A percentile compares a stretch with the other conserved stretches of the same genome.
These are phyloP conservation scores for Daldinia bambusicola DNA, from an alignment of 495 filamentous ascomycete genomes.

Conservation along the genomic window DNA sequence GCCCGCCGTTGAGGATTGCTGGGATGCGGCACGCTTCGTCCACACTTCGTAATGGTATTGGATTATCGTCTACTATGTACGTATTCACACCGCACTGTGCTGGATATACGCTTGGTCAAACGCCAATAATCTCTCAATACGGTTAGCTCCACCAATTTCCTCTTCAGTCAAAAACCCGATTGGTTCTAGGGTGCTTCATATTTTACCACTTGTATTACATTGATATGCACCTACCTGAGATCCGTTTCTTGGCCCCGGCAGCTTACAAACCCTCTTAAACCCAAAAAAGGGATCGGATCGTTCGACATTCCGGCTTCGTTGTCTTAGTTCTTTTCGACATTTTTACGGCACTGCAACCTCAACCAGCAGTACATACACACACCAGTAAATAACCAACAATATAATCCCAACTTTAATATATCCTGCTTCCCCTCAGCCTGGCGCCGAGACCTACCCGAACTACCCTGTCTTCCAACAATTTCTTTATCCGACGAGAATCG, in stretches of 20 bases:
- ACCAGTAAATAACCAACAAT: no score
- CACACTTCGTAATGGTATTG: not conserved
- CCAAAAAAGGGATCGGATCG: conserved; percentile 38
- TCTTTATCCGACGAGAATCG: conserved; percentile 9
- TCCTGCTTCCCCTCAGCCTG: conserved; percentile 30
- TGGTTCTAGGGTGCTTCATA: conserved; percentile 30
- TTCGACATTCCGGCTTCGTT: conserved; percentile 36
- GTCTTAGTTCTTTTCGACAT: conserved; percentile 28
- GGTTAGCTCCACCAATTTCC: conserved; percentile 1
- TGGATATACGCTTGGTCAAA: conserved; percentile 14
- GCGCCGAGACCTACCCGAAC: conserved; percentile 25
- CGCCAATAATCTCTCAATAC: conserved; percentile 8
- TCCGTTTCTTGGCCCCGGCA: conserved; percentile 11
- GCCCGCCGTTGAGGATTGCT: conserved; percentile 13
- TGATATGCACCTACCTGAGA: not conserved
- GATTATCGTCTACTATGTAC: not conserved
- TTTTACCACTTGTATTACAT: conserved; percentile 3
- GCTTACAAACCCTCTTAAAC: conserved; percentile 38
- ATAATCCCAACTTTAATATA: conserved; percentile 31
- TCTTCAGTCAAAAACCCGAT: conserved; percentile 21
- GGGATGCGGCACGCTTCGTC: conserved; percentile 2
- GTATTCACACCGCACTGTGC: conserved; percentile 22
- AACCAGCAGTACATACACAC: conserved; percentile 14
- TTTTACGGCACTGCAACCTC: not conserved
- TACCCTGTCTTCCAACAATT: conserved; percentile 5